phyloP scores from a whole-genome alignment of 1,139 yeast species.

The Pichia sp. region DNA sequence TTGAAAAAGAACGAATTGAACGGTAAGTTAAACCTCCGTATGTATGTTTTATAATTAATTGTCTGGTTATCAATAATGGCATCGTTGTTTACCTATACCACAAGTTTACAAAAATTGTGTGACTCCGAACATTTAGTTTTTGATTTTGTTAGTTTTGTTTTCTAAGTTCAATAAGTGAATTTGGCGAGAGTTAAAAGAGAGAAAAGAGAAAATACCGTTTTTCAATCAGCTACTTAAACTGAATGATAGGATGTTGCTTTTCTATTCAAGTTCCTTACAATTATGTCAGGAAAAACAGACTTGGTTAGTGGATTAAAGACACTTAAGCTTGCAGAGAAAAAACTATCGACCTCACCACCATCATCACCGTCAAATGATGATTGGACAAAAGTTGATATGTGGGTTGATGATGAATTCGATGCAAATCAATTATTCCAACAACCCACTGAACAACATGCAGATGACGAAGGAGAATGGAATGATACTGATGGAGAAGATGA shows the following conservation, averaged over 20 bases:
- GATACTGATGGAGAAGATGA: constrained; percentile 1
- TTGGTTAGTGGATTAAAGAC: background rate
- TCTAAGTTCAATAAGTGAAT: background rate
- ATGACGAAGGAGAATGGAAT: constrained; percentile 6
- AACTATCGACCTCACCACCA: background rate
- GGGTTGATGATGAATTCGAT: constrained; percentile 13
- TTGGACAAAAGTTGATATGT: constrained; percentile 6
- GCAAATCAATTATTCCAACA: background rate
- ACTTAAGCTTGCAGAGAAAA: background rate
- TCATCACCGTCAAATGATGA: background rate
- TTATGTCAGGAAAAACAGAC: background rate
- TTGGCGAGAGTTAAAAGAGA: background rate
- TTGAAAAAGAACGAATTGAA: background rate
- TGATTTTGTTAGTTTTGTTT: background rate
- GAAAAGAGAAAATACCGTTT: too few relatives aligned
- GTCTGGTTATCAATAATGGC: background rate
- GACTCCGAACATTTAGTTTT: background rate
- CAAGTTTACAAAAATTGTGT: background rate
- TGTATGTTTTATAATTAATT: background rate
- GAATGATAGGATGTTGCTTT: too few relatives aligned
- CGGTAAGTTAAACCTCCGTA: background rate
- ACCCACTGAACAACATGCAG: background rate
- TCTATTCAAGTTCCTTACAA: too few relatives aligned
- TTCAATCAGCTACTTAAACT: too few relatives aligned
- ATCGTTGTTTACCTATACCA: too few relatives aligned